Conservation (phyloP, 2,329 filamentous ascomycete genomes). For the Magnaporthiopsis poae region DNA sequence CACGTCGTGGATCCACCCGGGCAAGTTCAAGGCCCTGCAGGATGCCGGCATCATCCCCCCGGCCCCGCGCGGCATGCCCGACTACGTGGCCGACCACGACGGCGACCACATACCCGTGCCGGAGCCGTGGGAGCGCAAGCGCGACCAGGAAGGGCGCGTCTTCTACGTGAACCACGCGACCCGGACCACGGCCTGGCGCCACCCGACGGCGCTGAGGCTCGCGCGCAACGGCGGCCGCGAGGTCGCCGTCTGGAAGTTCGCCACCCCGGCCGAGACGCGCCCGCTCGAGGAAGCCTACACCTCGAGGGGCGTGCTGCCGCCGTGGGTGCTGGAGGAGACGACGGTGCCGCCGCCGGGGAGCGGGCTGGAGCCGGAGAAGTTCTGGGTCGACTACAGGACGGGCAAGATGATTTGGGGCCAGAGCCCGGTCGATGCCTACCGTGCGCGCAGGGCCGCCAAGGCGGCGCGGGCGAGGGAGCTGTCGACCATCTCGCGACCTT, state of each 20-base stretch:
- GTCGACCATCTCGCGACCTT: background rate
- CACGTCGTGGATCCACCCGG: background rate
- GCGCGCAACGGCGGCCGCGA: background rate
- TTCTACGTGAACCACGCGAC: background rate
- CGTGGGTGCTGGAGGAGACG: background rate
- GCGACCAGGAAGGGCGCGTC: background rate
- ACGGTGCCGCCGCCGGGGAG: background rate
- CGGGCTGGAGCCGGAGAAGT: background rate
- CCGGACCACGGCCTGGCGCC: background rate
- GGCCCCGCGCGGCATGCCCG: background rate
- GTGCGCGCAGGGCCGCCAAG: background rate
- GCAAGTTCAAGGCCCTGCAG: background rate
- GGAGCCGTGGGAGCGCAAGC: background rate
- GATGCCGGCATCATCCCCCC: background rate
- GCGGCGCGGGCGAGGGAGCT: background rate
- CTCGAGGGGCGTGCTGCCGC: background rate
- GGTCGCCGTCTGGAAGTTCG: background rate
- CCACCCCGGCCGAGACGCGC: background rate
- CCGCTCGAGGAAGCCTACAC: background rate
- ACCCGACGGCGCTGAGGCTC: background rate
- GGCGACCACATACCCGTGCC: background rate
- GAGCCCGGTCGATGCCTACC: background rate
- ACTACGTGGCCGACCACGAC: background rate
- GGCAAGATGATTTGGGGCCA: background rate
- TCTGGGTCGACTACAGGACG: conserved; percentile 3